Base-by-base conservation (phyloP, 768 basidiomycete genomes). In the Leccinum aurantiacum region DNA sequence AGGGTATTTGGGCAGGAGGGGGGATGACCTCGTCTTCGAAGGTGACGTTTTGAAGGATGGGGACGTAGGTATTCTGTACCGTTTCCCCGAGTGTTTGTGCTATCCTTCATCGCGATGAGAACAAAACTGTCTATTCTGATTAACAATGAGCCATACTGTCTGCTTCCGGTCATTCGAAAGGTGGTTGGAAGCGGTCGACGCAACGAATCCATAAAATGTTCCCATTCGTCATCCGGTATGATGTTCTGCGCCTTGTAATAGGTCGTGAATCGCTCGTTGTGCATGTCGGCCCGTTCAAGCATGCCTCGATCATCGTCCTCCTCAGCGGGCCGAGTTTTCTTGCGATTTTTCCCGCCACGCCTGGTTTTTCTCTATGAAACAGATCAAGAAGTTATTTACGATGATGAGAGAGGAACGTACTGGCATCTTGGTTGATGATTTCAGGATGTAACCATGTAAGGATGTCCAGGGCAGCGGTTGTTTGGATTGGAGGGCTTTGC, bases 151-250 rank as follows among this genome's bases (percentile, higher is more conserved):
- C 64, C 80, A 59, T 71, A 95, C 95, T 90, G 83, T 71, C 93
- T 81, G 63, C 88, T 93, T 0, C 94, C 93, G 0, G 94, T 88
- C 17, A 99, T 87, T 44, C 97, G 82, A 74, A 99, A 99, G 0
- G 95, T 97, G 1, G 93, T 96, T 4, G 97, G 97, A 44, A 98
- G 77, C 38, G 91, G 90, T 27, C 78, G 78, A 47, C 84, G 81
- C 58, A 96, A 71, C 1, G 82, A 72, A 6, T 83, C 80, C 63
- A 94, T 74, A 60, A 98, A 90, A 1, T 63, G 52, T 0, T 86
- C 81, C 92, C 93, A 98, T 71, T 98, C 92, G 2, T 84, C 82
- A 0, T 88, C 85, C 1, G 85, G 77, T 4, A 97, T 75, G 49
- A 96, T 85, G 14, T 82, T 79, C 73, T 97, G 95, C 0, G 85